Evolutionary conservation across 1,284 basidiomycete genomes (phyloP), one percentile per base, ranked within the genome.

Genomic region (Naganishia albida): DNA sequence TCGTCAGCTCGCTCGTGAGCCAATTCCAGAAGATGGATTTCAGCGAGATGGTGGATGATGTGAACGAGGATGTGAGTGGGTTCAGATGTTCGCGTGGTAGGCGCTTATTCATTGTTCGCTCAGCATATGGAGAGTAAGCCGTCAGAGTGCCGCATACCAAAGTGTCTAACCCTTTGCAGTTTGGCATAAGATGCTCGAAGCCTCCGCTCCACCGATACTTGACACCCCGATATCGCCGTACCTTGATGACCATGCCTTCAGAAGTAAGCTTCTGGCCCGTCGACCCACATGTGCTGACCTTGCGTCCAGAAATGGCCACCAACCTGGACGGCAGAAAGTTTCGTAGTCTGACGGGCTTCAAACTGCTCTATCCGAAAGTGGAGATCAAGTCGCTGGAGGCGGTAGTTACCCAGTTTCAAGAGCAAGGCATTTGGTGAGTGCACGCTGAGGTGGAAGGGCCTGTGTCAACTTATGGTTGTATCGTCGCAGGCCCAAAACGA

Each of bases 141-240:
- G 13, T 2, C 6, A 28, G 20, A 23, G 13, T 53, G 44, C 23
- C n/a, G 8, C 34, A 16, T 28, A 2, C 20, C 16, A 49, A 46
- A 8, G 50, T 42, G 2, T 20, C 12, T 13, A 16, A 23, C 7
- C 40, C 63, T 51, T 28, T 18, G 23, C 25, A 68, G 67, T 48
- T 25, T 95, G 92, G 92, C 88, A 86, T 1, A 83, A 89, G 70
- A 92, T 95, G 89, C 82, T 92, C 67, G 81, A 81, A 20, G 84
- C 81, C 55, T 88, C 90, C 18, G 82, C 85, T 54, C 90, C 90
- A 44, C 89, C 89, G 0, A 84, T 92, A 64, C 80, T 83, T 4
- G 88, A 88, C 65, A 88, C 88, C 0, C 89, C 88, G 0, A 82
- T 93, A 69, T 86, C 84, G 18, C 89, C 91, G 0, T 94, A 91